Evolutionary conservation across 768 basidiomycete species (phyloP).

Genomic region (Pluteus cervinus): DNA sequence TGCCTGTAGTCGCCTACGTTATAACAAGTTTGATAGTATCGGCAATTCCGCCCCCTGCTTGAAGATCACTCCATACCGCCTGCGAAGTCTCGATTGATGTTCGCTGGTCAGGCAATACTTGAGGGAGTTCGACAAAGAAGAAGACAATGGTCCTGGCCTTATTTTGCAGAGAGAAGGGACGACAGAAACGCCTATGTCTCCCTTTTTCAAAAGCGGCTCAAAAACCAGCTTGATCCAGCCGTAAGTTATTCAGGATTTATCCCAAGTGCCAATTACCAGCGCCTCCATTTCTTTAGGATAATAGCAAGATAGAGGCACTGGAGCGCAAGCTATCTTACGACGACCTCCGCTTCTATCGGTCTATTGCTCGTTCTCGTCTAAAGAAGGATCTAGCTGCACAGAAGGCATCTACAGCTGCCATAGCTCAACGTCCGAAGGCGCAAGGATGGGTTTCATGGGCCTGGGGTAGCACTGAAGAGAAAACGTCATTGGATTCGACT

Average conservation of each 20-base stretch:
- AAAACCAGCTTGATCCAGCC: conserved; percentile 42
- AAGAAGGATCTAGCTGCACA: conserved; percentile 77
- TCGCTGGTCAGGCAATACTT: conserved; percentile 75
- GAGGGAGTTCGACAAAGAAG: conserved; percentile 79
- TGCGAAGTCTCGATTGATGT: conserved; percentile 65
- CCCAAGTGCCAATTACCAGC: neutral
- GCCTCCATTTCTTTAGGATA: conserved; percentile 35
- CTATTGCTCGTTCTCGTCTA: conserved; percentile 83
- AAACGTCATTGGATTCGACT: conserved; percentile 15
- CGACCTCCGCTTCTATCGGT: conserved; percentile 95
- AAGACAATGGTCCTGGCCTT: conserved; percentile 87
- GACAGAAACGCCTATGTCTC: conserved; percentile 81
- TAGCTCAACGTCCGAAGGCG: conserved; percentile 42
- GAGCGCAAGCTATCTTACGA: conserved; percentile 87
- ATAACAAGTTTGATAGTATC: conserved; percentile 50
- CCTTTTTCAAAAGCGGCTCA: conserved; percentile 73
- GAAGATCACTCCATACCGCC: conserved; percentile 52
- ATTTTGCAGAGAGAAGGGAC: conserved; percentile 83
- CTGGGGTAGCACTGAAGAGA: conserved; percentile 74
- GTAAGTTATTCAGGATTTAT: conserved; percentile 36
- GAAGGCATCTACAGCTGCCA: conserved; percentile 64
- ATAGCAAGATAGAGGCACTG: conserved; percentile 48
- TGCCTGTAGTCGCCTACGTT: conserved; percentile 1
- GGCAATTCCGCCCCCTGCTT: conserved; percentile 68
- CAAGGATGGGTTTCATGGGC: conserved; percentile 73